Conservation (phyloP, 108 stramenopile genomes). For the Schizochytrium sp. region DNA sequence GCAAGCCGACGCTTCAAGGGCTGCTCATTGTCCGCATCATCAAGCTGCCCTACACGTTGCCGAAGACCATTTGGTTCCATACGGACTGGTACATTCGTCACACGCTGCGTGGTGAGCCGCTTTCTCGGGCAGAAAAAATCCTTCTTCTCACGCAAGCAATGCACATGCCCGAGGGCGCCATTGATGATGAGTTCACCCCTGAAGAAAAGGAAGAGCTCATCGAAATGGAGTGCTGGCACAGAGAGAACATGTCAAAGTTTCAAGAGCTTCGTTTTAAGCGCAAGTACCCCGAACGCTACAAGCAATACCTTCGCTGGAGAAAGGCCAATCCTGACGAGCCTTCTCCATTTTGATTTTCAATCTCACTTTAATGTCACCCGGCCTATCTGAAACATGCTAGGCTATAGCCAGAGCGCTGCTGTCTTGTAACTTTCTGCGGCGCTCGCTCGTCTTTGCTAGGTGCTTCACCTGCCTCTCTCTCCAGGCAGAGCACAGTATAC, state of each 20-base stretch:
- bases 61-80: background rate
- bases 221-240: constrained; percentile 14
- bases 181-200: background rate
- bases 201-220: background rate
- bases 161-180: background rate
- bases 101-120: background rate
- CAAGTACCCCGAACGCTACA: background rate
- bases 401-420: too few species aligned
- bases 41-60: background rate
- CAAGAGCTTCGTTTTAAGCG: background rate
- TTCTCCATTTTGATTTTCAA: too few species aligned
- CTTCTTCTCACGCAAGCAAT: background rate
- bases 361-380: too few species aligned
- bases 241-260: background rate
- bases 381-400: too few species aligned
- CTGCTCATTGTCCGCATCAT: background rate
- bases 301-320: background rate
- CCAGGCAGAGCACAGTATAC: too few species aligned
- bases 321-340: background rate
- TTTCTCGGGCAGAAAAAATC: background rate
- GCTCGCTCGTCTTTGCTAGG: too few species aligned
- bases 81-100: background rate
- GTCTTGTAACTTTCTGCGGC: too few species aligned
- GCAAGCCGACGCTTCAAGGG: background rate
- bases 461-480: too few species aligned